Evolutionary conservation across 257 asterid genomes (phyloP).

Genomic region (Henckelia pumila): DNA sequence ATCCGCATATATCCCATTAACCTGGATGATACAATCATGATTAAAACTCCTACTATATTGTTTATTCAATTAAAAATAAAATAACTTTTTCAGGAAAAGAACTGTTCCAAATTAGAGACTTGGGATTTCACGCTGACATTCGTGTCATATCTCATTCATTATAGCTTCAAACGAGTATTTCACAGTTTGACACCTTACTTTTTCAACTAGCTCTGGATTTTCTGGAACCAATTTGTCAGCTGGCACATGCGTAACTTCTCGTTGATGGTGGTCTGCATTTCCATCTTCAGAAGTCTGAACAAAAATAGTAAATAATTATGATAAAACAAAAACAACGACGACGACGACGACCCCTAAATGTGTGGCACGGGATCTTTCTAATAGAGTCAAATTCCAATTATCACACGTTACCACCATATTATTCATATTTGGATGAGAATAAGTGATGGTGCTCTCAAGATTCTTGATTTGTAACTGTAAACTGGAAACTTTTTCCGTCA

Average conservation of each 20-base stretch:
- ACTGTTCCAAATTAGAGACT: no score
- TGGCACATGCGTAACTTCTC: constrained; percentile 44
- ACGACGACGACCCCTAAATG: no score
- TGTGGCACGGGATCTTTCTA: constrained; percentile 5
- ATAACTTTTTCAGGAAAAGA: no score
- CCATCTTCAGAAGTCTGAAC: constrained; percentile 54
- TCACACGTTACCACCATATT: constrained; percentile 39
- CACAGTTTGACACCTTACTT: constrained; percentile 39
- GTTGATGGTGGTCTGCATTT: constrained; percentile 34
- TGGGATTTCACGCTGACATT: no score
- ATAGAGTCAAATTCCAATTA: constrained; percentile 19
- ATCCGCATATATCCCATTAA: constrained; percentile 44
- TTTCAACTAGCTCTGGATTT: constrained; percentile 58
- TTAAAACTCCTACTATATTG: constrained; percentile 11
- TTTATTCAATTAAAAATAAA: not conserved
- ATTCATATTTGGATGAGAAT: constrained; percentile 34
- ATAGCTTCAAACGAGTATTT: no score
- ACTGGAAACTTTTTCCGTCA: constrained; percentile 43
- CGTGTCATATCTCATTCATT: no score
- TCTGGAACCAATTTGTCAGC: constrained; percentile 49
- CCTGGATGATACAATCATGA: constrained; percentile 40
- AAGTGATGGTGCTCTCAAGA: constrained; percentile 40
- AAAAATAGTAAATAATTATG: constrained; percentile 22
- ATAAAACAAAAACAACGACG: constrained; percentile 16
- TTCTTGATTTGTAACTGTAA: constrained; percentile 51